phyloP scores from a whole-genome alignment of 1,284 basidiomycete genomes.

The Sporisorium iseilematis-ciliati region DNA sequence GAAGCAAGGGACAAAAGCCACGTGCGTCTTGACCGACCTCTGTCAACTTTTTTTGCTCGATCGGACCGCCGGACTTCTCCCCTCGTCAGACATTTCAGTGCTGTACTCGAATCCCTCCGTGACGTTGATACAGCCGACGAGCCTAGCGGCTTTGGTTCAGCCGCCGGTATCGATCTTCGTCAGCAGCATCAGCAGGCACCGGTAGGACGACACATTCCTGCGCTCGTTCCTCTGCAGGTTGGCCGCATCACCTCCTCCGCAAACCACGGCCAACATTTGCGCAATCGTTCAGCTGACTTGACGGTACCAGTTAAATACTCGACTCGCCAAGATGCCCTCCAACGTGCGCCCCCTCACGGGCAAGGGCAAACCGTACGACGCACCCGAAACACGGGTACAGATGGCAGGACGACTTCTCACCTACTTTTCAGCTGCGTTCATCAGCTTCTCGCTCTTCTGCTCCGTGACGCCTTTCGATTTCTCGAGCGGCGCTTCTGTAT shows the following conservation, averaged over 20 bases:
- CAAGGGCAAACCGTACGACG: constrained; percentile 16
- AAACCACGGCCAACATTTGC: no score
- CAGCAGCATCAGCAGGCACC: no score
- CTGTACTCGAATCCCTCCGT: no score
- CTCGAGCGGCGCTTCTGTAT: not conserved
- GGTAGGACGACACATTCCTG: no score
- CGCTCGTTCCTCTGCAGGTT: no score
- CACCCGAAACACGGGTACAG: constrained; percentile 24
- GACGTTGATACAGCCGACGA: no score
- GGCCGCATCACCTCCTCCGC: no score
- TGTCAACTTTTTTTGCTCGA: not conserved
- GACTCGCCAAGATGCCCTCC: constrained; percentile 36
- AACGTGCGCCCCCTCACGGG: constrained; percentile 50
- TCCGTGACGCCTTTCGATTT: constrained; percentile 23
- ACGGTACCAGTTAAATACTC: not conserved
- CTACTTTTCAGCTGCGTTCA: constrained; percentile 37
- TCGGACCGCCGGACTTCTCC: not conserved
- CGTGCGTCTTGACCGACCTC: constrained; percentile 4
- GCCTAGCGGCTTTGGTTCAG: no score
- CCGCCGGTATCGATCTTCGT: no score
- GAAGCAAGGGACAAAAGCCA: not conserved
- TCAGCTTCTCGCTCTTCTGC: constrained; percentile 35
- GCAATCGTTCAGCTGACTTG: no score
- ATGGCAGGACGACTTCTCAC: constrained; percentile 24
- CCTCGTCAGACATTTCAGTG: no score